Conservation (phyloP, 108 stramenopile genomes). For the Aurantiochytrium sp. region DNA sequence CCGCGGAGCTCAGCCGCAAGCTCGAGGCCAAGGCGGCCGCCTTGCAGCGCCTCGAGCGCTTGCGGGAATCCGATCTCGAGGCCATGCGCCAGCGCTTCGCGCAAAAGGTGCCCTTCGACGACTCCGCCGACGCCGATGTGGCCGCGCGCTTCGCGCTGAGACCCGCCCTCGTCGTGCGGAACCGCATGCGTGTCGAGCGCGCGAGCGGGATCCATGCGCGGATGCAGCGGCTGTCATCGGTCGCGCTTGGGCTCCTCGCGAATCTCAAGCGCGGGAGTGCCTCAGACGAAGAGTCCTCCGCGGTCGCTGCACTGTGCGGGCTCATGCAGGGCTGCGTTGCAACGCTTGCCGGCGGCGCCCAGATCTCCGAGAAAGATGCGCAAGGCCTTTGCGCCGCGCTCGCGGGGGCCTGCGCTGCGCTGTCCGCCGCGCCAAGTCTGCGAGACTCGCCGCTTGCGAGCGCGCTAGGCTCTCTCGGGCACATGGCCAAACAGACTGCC, state of each 20-base stretch:
- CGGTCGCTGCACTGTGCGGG: no score
- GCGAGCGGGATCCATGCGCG: background rate
- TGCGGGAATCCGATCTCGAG: background rate
- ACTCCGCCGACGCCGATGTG: background rate
- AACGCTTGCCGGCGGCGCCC: no score
- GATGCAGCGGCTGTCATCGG: background rate
- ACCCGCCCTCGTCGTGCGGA: background rate
- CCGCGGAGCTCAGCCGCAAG: background rate
- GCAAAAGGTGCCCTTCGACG: conserved; percentile 6
- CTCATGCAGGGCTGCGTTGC: no score
- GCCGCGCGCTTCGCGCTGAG: background rate
- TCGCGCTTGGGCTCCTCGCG: background rate
- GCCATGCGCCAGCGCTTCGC: background rate
- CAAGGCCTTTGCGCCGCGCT: no score
- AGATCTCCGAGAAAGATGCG: no score
- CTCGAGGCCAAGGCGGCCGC: background rate
- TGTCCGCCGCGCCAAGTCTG: no score
- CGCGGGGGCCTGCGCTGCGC: no score
- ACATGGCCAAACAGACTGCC: no score
- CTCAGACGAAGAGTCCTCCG: no score
- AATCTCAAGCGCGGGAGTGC: no score
- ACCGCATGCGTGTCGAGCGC: background rate
- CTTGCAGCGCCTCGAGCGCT: background rate
- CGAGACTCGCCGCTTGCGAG: no score
- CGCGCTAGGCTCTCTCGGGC: no score